A percentile compares a stretch with the other conserved stretches of the same genome.
phyloP scores from a whole-genome alignment of 306 rosid species.

The Herpetospermum pedunculosum region DNA sequence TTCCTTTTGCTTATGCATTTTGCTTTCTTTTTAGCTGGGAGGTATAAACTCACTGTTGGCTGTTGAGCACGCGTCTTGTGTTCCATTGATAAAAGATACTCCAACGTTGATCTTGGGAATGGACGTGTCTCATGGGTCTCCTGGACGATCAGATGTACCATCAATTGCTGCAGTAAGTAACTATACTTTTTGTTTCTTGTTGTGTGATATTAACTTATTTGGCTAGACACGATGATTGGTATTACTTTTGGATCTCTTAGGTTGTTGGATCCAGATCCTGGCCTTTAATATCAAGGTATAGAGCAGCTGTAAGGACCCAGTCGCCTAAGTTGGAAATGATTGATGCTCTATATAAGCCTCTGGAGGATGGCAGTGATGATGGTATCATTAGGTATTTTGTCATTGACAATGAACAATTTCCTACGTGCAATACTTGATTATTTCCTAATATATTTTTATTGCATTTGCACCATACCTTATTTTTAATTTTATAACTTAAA shows the following conservation, averaged over 20 bases:
- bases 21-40: conserved; percentile 47
- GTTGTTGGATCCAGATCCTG: conserved; percentile 83
- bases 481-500: background rate
- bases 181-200: conserved; percentile 3
- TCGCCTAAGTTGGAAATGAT: conserved; percentile 77
- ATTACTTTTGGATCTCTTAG: conserved; percentile 30
- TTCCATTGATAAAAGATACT: conserved; percentile 60
- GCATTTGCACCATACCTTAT: background rate
- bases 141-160: conserved; percentile 58
- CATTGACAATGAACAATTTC: background rate
- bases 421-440: background rate
- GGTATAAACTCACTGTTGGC: conserved; percentile 84
- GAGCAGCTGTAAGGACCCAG: conserved; percentile 75
- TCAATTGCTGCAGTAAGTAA: conserved; percentile 84
- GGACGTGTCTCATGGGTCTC: conserved; percentile 85
- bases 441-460: background rate
- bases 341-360: conserved; percentile 79
- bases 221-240: background rate
- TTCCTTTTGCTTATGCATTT: conserved; percentile 9
- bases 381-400: conserved; percentile 77
- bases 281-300: conserved; percentile 86
- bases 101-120: conserved; percentile 91
- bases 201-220: background rate
- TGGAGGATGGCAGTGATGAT: conserved; percentile 54
- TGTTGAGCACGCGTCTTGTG: conserved; percentile 51